A percentile compares a stretch with the other conserved stretches of the same genome.
Conservation (phyloP, 2,329 filamentous ascomycete species). For the Aspergillus alliaceus region DNA sequence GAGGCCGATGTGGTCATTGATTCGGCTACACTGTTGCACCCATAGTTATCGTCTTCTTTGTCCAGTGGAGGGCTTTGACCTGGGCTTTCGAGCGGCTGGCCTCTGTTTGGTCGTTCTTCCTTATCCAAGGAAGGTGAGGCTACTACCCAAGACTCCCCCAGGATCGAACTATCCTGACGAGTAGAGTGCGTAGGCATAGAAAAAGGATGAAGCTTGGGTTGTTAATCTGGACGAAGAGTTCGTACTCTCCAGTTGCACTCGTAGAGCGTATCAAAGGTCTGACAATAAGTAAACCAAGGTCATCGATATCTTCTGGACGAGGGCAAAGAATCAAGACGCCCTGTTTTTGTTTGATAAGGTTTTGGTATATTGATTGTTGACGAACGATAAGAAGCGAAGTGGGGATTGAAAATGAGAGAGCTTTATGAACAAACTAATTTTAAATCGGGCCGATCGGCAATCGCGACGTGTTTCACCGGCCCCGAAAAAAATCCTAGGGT, state of each 20-base stretch:
- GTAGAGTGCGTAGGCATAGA: conserved; percentile 8
- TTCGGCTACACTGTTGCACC: conserved; percentile 16
- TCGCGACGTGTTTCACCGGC: conserved; percentile 13
- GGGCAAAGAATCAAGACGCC: neutral
- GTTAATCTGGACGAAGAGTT: neutral
- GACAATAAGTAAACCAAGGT: neutral
- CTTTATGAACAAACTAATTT: too few relatives aligned
- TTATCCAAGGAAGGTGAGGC: conserved; percentile 22
- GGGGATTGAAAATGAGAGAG: conserved; percentile 20
- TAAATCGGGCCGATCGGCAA: conserved; percentile 14
- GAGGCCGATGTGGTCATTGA: conserved; percentile 28
- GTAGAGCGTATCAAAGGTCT: neutral
- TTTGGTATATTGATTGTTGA: conserved; percentile 6
- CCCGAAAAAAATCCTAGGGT: conserved; percentile 4
- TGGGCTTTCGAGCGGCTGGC: neutral
- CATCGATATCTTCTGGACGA: neutral
- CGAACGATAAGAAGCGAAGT: conserved; percentile 7
- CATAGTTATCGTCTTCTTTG: conserved; percentile 5
- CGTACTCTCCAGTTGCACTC: neutral
- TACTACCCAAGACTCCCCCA: conserved; percentile 42
- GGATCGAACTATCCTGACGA: conserved; percentile 15
- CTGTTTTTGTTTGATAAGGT: neutral
- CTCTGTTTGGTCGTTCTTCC: conserved; percentile 2
- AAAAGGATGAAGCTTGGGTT: neutral
- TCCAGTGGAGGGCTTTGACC: conserved; percentile 11